Evolutionary conservation across 495 filamentous ascomycete genomes (phyloP), one percentile per base, ranked within the genome.

Genomic region (Penicillium cataractarum): DNA sequence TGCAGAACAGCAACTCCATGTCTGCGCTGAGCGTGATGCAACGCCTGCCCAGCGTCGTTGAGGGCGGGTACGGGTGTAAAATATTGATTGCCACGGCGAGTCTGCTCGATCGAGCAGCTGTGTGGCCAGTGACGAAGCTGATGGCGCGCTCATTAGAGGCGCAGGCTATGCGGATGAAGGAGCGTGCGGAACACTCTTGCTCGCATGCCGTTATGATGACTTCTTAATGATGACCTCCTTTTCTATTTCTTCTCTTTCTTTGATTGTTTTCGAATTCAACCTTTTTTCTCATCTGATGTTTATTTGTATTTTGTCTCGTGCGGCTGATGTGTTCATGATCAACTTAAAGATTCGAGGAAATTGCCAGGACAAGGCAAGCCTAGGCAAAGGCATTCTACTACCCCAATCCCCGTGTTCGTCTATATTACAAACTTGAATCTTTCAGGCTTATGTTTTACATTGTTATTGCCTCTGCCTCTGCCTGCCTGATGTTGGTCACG

Each of bases 61-160:
- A 88, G 58, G 83, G 83, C 32, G 92, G 93, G 53, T 93, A 90
- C 74, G 91, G 91, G 42, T 87, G 90, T 67, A 96, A 95, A 80
- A 89, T 98, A 60, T 78, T 98, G 67, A 82, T 90, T 66, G 86
- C 94, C 56, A 95, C 92, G 63, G 93, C 94, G 17, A 90, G 89
- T 76, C 89, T 97, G 83, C 84, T 99, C 60, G 92, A 95, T 63
- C 89, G 92, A 72, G 90, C 90, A 62, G 87, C 91, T 66, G 90
- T 97, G 17, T 99, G 94, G 94, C 94, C 94, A 92, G 92, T 97
- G 31, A 94, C 92, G 55, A 90, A 90, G 65, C 81, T 96, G 27
- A 97, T 97, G 90, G 89, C 91, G 21, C 87, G 88, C 42, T 92
- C 91, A 59, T 84, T 97, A 55, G 90, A 96, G 70, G 85, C 86